A percentile compares a stretch with the other conserved stretches of the same genome.
Evolutionary conservation across 495 filamentous ascomycete genomes (phyloP).

Genomic region (Astrothelium subdiscretum): DNA sequence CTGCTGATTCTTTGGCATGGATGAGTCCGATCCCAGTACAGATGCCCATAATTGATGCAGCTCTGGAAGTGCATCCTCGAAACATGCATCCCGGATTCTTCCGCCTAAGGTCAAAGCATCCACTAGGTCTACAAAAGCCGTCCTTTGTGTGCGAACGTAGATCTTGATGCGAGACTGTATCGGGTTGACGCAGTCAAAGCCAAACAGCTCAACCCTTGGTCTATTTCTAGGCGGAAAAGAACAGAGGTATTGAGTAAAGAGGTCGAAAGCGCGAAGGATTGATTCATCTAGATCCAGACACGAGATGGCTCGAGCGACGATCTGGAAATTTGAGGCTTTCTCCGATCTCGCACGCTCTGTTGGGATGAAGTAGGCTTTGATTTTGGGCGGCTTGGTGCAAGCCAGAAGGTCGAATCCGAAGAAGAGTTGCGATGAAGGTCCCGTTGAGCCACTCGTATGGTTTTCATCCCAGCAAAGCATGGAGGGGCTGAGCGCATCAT

Average conservation of each 20-base stretch:
- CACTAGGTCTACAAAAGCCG: constrained; percentile 20
- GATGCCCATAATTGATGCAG: not conserved
- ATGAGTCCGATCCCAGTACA: not conserved
- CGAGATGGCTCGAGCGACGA: not conserved
- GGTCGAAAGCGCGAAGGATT: not conserved
- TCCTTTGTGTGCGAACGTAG: constrained; percentile 24
- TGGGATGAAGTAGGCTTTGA: not conserved
- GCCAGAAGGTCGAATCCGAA: constrained; percentile 18
- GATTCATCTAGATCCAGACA: not conserved
- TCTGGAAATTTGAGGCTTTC: not conserved
- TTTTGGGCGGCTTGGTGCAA: not conserved
- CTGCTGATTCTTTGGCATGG: constrained; percentile 11
- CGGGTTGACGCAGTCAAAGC: constrained; percentile 25
- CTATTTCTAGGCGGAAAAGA: constrained; percentile 5
- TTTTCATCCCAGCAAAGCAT: not conserved
- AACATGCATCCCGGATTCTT: constrained; percentile 5
- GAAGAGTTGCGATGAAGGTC: constrained; percentile 18
- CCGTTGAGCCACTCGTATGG: not conserved
- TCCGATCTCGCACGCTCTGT: not conserved
- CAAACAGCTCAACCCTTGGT: constrained; percentile 23
- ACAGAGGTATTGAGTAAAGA: not conserved
- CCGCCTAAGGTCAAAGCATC: constrained; percentile 26
- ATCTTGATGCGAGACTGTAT: constrained; percentile 27
- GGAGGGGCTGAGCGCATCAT: not conserved
- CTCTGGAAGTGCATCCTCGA: constrained; percentile 2